Base-by-base conservation (phyloP, 2,329 filamentous ascomycete species). In the Pestalotiopsis sp. region DNA sequence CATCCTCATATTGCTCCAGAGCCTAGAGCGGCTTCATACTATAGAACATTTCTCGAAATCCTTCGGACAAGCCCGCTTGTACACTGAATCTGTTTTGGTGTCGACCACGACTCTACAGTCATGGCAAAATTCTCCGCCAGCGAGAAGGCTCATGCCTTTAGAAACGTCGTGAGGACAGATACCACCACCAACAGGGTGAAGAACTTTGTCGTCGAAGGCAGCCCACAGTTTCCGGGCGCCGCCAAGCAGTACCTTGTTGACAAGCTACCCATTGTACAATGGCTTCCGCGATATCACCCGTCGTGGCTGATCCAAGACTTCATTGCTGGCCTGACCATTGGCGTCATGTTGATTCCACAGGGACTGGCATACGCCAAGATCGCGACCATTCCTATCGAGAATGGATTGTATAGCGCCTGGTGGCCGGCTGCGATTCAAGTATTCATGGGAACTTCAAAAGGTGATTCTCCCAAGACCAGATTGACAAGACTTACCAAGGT, bases 341-440 rank as follows among this genome's bases (percentile, higher is more conserved):
- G 87, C 9, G 81, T 89, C 36, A 85, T 89, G 81, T 79, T 90
- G 58, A 89, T 91, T 67, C 88, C 88, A 0, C 88, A 91, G 73
- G 86, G 85, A 3, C 75, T 90, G n/a, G 87, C 88, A 0, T 90
- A 90, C 72, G 88, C 88, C 2, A 87, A 88, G 72, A 87, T 91
- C 68, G 88, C 88, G 4, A 87, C 83, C 0, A 88, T 90, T 12
- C 87, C 88, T 0, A 86, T 89, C 23, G 85, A 89, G 71, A 86
- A 89, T 74, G 88, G 88, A 0, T 79, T 90, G 9, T 87, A 88
- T 78, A 87, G 87, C 0, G 85, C 84, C 69, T 91, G 88, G 87
- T 73, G 90, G 6, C 88, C 88, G 0, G 83, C 86, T 1, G 81
- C 83, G 0, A 77, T 90, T 17, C 89, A 88, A 71, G 84, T 88